Percentiles rank a stretch among this genome's conserved stretches.
Conservation (phyloP, 345 rosid species). For the Lagerstroemia speciosa region DNA sequence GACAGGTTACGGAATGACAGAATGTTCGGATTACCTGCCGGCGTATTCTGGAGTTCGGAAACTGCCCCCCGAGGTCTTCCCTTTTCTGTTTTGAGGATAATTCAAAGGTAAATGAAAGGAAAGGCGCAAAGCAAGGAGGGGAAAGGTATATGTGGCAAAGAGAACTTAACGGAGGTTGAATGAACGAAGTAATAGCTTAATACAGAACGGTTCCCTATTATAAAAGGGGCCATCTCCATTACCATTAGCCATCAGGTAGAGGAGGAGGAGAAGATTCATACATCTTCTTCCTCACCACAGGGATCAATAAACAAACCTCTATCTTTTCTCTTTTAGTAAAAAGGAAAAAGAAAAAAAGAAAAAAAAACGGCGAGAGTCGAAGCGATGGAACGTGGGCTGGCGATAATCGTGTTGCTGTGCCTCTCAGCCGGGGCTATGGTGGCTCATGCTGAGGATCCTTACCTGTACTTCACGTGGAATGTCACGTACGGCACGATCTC, state of each 20-base stretch:
- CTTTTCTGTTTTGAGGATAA: background rate
- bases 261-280: conserved; percentile 4
- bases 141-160: conserved; percentile 1
- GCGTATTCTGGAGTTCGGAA: background rate
- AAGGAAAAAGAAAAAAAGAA: background rate
- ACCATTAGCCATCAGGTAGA: background rate
- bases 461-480: conserved; percentile 4
- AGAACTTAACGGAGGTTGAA: conserved; percentile 8
- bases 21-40: background rate
- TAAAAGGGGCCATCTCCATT: background rate
- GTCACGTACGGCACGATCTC: conserved; percentile 9
- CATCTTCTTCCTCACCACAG: conserved; percentile 1
- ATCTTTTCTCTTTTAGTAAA: background rate
- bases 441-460: conserved; percentile 24
- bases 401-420: conserved; percentile 8
- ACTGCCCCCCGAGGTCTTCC: background rate
- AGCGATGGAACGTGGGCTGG: conserved; percentile 1
- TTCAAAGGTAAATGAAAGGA: conserved; percentile 6
- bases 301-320: background rate
- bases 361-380: background rate
- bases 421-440: conserved; percentile 9
- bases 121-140: conserved; percentile 4
- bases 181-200: background rate
- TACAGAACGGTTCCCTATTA: background rate
- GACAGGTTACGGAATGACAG: too few species aligned